phyloP scores from a whole-genome alignment of 148 eudicot species.

The Rhododendron williamsianum region DNA sequence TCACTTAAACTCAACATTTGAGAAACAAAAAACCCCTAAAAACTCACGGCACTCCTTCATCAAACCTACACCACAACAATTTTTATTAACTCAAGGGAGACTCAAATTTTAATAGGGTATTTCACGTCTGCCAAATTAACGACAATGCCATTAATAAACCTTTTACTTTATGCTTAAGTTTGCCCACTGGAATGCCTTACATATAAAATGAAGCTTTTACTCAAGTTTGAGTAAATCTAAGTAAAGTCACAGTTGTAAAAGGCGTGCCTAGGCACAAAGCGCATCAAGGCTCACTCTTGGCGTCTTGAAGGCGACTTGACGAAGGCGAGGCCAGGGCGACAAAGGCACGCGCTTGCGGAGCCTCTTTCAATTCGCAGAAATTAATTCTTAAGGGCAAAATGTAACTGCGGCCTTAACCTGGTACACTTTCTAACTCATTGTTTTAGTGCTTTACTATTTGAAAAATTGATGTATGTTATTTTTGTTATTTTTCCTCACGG shows the following conservation, averaged over 20 bases:
- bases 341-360: neutral
- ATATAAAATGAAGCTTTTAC: neutral
- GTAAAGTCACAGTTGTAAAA: neutral
- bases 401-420: neutral
- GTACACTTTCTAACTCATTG: neutral
- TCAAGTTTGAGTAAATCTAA: neutral
- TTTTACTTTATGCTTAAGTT: neutral
- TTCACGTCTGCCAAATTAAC: neutral
- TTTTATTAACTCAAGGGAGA: neutral
- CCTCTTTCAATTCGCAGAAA: neutral
- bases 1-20: neutral
- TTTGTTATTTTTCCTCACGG: no score
- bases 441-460: neutral
- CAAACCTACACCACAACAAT: neutral
- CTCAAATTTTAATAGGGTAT: neutral
- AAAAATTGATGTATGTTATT: neutral
- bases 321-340: neutral
- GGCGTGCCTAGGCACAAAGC: neutral
- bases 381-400: neutral
- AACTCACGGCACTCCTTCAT: neutral
- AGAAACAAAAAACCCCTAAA: neutral
- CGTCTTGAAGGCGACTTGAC: neutral
- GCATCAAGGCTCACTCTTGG: neutral
- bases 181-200: neutral
- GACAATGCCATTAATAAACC: neutral